Evolutionary conservation across 2,329 filamentous ascomycete genomes (phyloP), one percentile per base, ranked within the genome.

Genomic region (Clathrospora elynae): DNA sequence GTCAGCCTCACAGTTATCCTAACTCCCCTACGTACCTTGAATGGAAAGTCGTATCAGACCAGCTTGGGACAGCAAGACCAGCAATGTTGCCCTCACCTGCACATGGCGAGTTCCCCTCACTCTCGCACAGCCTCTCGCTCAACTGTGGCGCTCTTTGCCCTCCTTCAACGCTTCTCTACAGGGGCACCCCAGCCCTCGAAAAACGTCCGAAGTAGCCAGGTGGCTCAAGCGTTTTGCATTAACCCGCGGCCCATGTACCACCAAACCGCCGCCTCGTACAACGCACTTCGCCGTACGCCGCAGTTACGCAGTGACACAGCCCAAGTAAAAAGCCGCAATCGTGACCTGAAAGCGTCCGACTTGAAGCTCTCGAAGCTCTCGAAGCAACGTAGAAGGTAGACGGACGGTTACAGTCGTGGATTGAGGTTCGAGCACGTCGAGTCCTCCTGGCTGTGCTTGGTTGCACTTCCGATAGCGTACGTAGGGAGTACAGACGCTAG

Each of bases 201-300:
- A 43, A 11, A 9, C 10, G 35, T 41, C 26, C 38, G 30, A 44
- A 46, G 35, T 18, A 49, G 42, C 16, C 19, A 44, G 43, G 35
- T 46, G 42, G 35, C 50, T 35, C 35, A 49, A 47, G 51, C 46
- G 29, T n/a, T 35, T 33, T 14, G 26, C 35, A 35, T 29, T 23
- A 19, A 28, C 30, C 23, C 39, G 33, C 28, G 25, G 28, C 11
- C 13, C 14, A 6, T 33, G 50, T 51, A 29, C 35, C 24, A 49
- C 39, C 7, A 26, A 33, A 29, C 11, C 28, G 25, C 37, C 34
- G 34, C 35, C 10, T 36, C 16, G 49, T 53, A 17, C 30, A 16
- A 51, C 49, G 19, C 20, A 19, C 18, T 32, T 20, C 13, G 19
- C 34, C 34, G 25, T 35, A 35, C 34, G 33, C 39, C 19, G 36